These are phyloP conservation scores for Populus hybrid DNA, from an alignment of 441 rosid genomes.

Conservation along the genomic window DNA sequence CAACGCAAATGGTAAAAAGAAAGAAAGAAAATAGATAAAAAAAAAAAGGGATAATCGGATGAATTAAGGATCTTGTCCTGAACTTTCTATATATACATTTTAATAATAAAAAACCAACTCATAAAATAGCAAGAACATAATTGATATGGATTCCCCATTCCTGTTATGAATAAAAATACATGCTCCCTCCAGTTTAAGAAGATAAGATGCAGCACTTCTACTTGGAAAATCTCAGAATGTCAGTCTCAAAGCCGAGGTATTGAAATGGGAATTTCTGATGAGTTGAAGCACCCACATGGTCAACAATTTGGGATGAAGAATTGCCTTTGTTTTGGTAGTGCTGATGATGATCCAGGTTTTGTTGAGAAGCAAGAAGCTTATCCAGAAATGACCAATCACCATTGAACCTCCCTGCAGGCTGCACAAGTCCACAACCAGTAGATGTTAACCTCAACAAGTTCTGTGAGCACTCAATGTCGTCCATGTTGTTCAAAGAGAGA, in stretches of 20 bases:
- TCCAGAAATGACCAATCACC: conserved; percentile 71
- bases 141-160: background rate
- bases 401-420: conserved; percentile 27
- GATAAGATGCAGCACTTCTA: conserved; percentile 8
- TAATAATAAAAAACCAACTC: background rate
- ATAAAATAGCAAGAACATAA: conserved; percentile 3
- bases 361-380: conserved; percentile 62
- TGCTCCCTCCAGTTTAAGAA: background rate
- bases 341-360: conserved; percentile 16
- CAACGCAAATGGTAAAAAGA: background rate
- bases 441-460: conserved; percentile 49
- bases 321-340: conserved; percentile 16
- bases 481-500: conserved; percentile 30
- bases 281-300: conserved; percentile 13
- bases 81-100: conserved; percentile 8
- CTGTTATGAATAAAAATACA: background rate
- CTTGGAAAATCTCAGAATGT: conserved; percentile 37
- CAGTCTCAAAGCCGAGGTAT: conserved; percentile 37
- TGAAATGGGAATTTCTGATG: conserved; percentile 47
- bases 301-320: conserved; percentile 21
- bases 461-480: conserved; percentile 42
- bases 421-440: conserved; percentile 15
- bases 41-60: background rate
- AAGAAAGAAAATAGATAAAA: background rate
- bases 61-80: background rate